phyloP scores from a whole-genome alignment of 345 rosid species.

The Aegle marmelos region DNA sequence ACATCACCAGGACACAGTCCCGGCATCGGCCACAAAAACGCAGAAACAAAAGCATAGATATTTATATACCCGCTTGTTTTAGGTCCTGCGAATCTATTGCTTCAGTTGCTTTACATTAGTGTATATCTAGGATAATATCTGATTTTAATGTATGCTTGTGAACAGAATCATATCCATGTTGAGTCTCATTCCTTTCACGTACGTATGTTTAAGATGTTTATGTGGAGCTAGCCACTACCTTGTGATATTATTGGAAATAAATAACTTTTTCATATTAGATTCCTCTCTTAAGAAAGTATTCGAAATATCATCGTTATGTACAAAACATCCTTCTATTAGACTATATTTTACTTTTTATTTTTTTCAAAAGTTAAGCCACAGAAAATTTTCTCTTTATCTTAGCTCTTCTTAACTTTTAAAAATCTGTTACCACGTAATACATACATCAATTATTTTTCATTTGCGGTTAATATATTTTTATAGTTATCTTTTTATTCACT shows the following conservation, averaged over 20 bases:
- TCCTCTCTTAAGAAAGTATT: neutral
- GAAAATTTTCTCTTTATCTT: too few relatives aligned
- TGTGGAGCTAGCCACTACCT: neutral
- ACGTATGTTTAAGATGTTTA: neutral
- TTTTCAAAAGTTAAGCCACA: too few relatives aligned
- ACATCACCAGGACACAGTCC: slow-evolving; percentile 54
- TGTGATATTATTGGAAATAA: neutral
- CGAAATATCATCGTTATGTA: too few relatives aligned
- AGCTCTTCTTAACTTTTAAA: too few relatives aligned
- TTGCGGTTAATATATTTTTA: too few relatives aligned
- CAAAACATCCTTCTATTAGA: neutral
- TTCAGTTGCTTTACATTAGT: neutral
- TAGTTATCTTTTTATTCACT: too few relatives aligned
- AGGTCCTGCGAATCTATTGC: neutral
- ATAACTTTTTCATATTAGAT: neutral
- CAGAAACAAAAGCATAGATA: slow-evolving; percentile 32
- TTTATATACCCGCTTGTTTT: neutral
- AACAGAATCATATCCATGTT: neutral
- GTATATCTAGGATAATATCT: too few relatives aligned
- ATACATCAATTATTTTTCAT: too few relatives aligned
- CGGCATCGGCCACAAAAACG: slow-evolving; percentile 43
- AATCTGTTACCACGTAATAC: too few relatives aligned
- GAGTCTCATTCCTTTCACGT: neutral
- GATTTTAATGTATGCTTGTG: neutral
- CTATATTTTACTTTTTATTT: too few relatives aligned